Base-by-base conservation (phyloP, 192 early-diverging fungal species). In the Pilaira anomala region DNA sequence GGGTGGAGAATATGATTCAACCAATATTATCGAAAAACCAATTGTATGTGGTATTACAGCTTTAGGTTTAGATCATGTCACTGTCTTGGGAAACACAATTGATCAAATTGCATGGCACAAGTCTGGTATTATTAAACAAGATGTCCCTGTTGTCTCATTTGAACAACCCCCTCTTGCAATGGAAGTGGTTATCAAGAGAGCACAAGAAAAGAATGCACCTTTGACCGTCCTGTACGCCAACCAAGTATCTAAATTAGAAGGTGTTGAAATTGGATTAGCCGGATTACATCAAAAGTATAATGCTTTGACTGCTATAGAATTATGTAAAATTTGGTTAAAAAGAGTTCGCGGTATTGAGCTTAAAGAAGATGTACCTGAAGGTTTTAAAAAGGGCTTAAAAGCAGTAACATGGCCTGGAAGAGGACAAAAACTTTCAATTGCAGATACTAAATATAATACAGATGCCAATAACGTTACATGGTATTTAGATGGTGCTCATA, bases 401-500 rank as follows among this genome's bases (percentile, higher is more conserved):
- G 29, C 26, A 33, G 88, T 91, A 0, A 65, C 63, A 2, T 99
- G 94, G 93, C 93, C 97, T 11, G 97, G 97, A 7, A 87, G 97
- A 58, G 85, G 88, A 13, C 93, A 99, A 67, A 78, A 75, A n/a
- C 73, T 90, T 40, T 11, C 30, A n/a, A 40, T 66, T 7, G 33
- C 53, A 41, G 51, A 67, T 9, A 76, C 74, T 6, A 76, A 76
- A 21, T 71, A 71, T 41, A 66, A 62, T 2, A 25, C 60, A 13
- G 44, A 33, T 18, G 13, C 41, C 7, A 29, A 44, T 21, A 65
- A 76, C 3, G 67, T 89, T 2, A 81, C 55, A 1, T 97, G 91
- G 89, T 88, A 84, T 72, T 76, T 96, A 51, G 97, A 99, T 73
- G 97, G 97, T 30, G 97, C 97, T 1, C 97, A 99, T 68, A 99